These are phyloP conservation scores for Sphaerobolus stellatus DNA, from an alignment of 1,284 basidiomycete species.

Conservation along the genomic window DNA sequence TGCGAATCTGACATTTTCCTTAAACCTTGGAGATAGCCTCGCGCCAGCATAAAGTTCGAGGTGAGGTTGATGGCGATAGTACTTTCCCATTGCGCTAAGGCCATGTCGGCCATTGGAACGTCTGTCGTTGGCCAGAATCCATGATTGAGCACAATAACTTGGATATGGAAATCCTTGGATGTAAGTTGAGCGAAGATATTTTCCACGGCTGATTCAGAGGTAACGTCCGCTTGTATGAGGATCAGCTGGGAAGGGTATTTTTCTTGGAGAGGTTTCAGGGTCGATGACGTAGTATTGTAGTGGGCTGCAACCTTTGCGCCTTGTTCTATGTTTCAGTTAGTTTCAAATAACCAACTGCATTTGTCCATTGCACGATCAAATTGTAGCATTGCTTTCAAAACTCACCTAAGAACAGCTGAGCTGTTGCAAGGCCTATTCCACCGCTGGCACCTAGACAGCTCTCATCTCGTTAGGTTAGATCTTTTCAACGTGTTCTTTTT, in stretches of 20 bases:
- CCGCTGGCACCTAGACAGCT: conserved; percentile 55
- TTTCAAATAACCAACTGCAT: too few relatives aligned
- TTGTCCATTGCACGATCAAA: too few relatives aligned
- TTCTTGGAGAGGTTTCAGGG: conserved; percentile 44
- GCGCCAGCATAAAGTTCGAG: conserved; percentile 63
- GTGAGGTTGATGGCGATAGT: conserved; percentile 68
- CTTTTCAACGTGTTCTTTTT: background rate
- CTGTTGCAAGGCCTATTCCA: conserved; percentile 63
- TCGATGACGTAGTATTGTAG: conserved; percentile 56
- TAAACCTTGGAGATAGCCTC: conserved; percentile 57
- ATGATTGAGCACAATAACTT: conserved; percentile 66
- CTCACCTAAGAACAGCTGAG: conserved; percentile 51
- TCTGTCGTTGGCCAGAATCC: conserved; percentile 51
- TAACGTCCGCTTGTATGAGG: conserved; percentile 57
- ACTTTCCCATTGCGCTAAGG: conserved; percentile 61
- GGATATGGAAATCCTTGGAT: conserved; percentile 33
- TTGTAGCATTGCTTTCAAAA: conserved; percentile 14
- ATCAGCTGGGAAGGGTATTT: conserved; percentile 39
- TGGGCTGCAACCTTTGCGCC: conserved; percentile 73
- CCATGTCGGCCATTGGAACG: conserved; percentile 56
- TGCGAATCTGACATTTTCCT: conserved; percentile 37
- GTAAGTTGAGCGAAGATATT: conserved; percentile 30
- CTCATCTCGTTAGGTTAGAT: background rate
- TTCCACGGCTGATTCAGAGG: conserved; percentile 54
- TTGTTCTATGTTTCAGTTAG: conserved; percentile 53